These are phyloP conservation scores for Moniliophthora roreri DNA, from an alignment of 1,284 basidiomycete species.

Conservation along the genomic window DNA sequence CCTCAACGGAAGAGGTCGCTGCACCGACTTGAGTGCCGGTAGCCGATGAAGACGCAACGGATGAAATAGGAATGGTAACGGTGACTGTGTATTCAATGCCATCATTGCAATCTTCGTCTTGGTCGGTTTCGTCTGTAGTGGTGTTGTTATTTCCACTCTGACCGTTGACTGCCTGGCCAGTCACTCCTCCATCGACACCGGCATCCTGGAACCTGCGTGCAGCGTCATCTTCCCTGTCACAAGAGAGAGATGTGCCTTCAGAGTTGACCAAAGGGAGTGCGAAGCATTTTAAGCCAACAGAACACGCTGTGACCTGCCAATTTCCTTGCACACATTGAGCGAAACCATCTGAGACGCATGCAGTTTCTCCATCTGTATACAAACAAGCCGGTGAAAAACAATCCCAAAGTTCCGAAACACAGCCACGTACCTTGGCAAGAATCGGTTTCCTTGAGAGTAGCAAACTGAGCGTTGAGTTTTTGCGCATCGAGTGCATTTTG, in stretches of 20 bases:
- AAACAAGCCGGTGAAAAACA: constrained; percentile 17
- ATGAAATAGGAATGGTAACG: background rate
- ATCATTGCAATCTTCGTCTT: background rate
- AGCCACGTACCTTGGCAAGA: constrained; percentile 32
- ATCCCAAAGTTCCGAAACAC: constrained; percentile 19
- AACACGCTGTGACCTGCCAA: constrained; percentile 36
- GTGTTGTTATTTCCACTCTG: constrained; percentile 7
- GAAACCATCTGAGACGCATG: constrained; percentile 31
- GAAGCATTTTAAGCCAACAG: constrained; percentile 39
- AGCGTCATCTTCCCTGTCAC: constrained; percentile 43
- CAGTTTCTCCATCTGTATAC: constrained; percentile 39
- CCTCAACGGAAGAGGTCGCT: background rate
- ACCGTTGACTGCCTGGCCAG: constrained; percentile 26
- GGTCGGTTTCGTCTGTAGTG: constrained; percentile 9
- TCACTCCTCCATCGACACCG: constrained; percentile 46
- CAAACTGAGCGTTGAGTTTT: constrained; percentile 49
- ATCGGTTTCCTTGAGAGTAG: constrained; percentile 36
- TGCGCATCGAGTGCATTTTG: constrained; percentile 51
- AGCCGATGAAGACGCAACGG: background rate
- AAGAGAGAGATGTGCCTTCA: constrained; percentile 47
- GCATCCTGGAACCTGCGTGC: constrained; percentile 40
- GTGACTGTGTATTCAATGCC: background rate
- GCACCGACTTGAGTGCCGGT: constrained; percentile 1
- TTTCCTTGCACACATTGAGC: constrained; percentile 40
- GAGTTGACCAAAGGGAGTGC: constrained; percentile 54